phyloP scores from a whole-genome alignment of 1,139 yeast genomes.

The Pneumocystis murina region DNA sequence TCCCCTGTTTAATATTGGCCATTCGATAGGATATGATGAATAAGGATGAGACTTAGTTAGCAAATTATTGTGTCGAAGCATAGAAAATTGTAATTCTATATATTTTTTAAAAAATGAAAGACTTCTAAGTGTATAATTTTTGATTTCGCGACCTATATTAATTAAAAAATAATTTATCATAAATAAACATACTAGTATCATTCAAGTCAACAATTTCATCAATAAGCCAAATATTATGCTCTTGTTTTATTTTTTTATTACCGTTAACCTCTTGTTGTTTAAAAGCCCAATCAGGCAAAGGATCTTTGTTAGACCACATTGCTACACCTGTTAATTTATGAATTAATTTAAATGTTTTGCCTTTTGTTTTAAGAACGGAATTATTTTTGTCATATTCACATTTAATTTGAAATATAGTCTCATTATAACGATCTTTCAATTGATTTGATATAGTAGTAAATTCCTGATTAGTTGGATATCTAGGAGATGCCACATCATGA shows the following conservation, averaged over 20 bases:
- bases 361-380: conserved; percentile 50
- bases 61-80: conserved; percentile 88
- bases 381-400: conserved; percentile 38
- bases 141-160: conserved; percentile 10
- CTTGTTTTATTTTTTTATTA: conserved; percentile 59
- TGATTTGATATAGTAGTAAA: conserved; percentile 60
- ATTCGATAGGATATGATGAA: conserved; percentile 79
- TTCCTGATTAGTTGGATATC: conserved; percentile 79
- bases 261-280: conserved; percentile 90
- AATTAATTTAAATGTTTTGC: conserved; percentile 49
- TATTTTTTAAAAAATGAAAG: conserved; percentile 72
- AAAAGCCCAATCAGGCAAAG: conserved; percentile 89
- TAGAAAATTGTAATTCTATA: conserved; percentile 70
- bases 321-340: conserved; percentile 84
- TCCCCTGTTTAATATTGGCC: conserved; percentile 91
- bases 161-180: conserved; percentile 15
- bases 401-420: conserved; percentile 66
- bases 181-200: conserved; percentile 43
- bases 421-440: conserved; percentile 43
- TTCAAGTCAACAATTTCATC: conserved; percentile 55
- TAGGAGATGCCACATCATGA: conserved; percentile 97
- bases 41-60: conserved; percentile 84
- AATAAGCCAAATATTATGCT: conserved; percentile 58
- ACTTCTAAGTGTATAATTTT: conserved; percentile 38
- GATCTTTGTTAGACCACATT: conserved; percentile 76